Base-by-base conservation (phyloP, 73 alveolate genomes). In the Symbiodinium pilosum region DNA sequence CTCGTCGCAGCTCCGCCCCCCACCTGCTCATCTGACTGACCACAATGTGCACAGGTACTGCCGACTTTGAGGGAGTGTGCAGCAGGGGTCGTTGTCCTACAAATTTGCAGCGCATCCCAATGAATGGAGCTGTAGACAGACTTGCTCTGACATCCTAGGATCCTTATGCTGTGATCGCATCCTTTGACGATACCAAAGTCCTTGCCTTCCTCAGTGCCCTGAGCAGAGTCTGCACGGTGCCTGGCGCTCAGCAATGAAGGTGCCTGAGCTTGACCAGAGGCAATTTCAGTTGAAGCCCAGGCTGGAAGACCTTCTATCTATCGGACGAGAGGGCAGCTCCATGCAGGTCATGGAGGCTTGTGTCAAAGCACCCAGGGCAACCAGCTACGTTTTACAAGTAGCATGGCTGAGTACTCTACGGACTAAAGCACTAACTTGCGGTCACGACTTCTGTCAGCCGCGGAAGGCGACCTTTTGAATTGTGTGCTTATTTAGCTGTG, bases 261-360 rank as follows among this genome's bases (percentile, higher is more conserved):
- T 28, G 86, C 43, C 18, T 7, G 86, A n/a, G 18, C 32, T 26
- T 12, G 47, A 32, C 86, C n/a, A n/a, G n/a, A n/a, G n/a, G n/a
- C n/a, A n/a, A n/a, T n/a, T n/a, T n/a, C n/a, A n/a, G 6, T 32
- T 3, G 30, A 0, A 0, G 52, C 47, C 81, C 56, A 91, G 97
- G 97, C 77, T 91, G 40, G 97, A 91, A 20, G 81, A 86, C 77
- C 40, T 71, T 39, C 52, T 91, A 40, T 91, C 97, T 40, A 69
- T 91, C 40, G 77, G 89, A 14, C 97, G 97, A 14, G 97, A 91
- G 24, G 54, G 97, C 87, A 91, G 97, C 81, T 91, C 97, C 83
- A 26, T 83, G 77, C 97, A 91, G 43, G 88, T 91, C 81, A 18
- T 91, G 52, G 97, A 91, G 97, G 97, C 64, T 21, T 41, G 14